Percentiles rank a stretch among this genome's conserved stretches.
Evolutionary conservation across 139 green algal genomes (phyloP).

Genomic region (Coccomyxa sp.): DNA sequence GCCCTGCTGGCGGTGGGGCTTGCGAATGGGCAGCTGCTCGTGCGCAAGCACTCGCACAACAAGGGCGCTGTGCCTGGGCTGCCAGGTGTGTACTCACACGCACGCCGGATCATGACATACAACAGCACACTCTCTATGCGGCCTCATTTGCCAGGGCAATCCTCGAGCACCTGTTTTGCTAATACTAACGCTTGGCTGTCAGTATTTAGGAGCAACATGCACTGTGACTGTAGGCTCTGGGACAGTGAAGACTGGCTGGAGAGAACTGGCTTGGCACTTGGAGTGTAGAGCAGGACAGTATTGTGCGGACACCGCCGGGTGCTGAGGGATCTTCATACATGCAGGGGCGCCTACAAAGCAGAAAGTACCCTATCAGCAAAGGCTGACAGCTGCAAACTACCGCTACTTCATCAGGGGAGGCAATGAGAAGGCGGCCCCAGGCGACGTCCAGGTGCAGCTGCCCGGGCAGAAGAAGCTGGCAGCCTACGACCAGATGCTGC

Average conservation of each 20-base stretch:
- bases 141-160: too few species aligned
- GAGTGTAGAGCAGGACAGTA: too few species aligned
- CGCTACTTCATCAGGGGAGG: slow-evolving; percentile 82
- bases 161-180: too few species aligned
- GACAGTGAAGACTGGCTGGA: too few species aligned
- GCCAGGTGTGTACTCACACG: not conserved
- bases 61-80: not conserved
- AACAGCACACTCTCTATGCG: not conserved
- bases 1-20: slow-evolving; percentile 82
- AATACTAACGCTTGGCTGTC: too few species aligned
- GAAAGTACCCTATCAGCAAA: slow-evolving; percentile 9
- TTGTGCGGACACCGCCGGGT: too few species aligned
- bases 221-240: too few species aligned
- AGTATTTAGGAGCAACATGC: too few species aligned
- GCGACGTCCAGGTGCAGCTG: slow-evolving; percentile 53
- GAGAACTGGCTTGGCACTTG: too few species aligned
- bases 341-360: slow-evolving; percentile 14
- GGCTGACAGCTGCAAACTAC: slow-evolving; percentile 68
- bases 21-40: slow-evolving; percentile 72
- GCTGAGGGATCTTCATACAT: too few species aligned
- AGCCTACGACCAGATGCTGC: slow-evolving; percentile 68
- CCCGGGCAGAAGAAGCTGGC: slow-evolving; percentile 46
- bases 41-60: slow-evolving; percentile 43
- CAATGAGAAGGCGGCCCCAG: slow-evolving; percentile 42
- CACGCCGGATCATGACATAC: too few species aligned